Conservation (phyloP, 1,139 yeast species). For the Keqinozyma sinolaborantium region DNA sequence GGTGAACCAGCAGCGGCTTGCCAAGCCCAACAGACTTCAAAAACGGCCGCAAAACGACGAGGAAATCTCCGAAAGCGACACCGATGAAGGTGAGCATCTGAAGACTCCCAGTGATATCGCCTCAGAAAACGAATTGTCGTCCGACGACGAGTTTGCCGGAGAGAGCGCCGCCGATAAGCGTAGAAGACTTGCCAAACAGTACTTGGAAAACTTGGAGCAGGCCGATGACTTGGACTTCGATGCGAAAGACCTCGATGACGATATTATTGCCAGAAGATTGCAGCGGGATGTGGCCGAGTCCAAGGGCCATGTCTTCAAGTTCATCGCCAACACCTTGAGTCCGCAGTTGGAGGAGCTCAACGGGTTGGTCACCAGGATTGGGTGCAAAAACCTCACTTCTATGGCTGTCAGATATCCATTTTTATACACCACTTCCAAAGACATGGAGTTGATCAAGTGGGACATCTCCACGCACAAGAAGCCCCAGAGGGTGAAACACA, state of each 20-base stretch:
- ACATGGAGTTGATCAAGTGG: slow-evolving; percentile 79
- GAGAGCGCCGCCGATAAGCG: slow-evolving; percentile 94
- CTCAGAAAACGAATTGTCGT: slow-evolving; percentile 41
- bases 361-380: slow-evolving; percentile 49
- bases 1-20: slow-evolving; percentile 7
- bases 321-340: slow-evolving; percentile 48
- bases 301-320: slow-evolving; percentile 77
- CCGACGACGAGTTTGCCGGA: slow-evolving; percentile 66
- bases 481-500: slow-evolving; percentile 63
- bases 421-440: slow-evolving; percentile 83
- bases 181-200: slow-evolving; percentile 90
- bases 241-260: slow-evolving; percentile 90
- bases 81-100: slow-evolving; percentile 22
- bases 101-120: not conserved
- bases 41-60: slow-evolving; percentile 24
- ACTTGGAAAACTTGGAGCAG: slow-evolving; percentile 65
- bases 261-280: slow-evolving; percentile 74
- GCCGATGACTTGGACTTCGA: slow-evolving; percentile 62
- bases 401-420: slow-evolving; percentile 52
- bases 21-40: slow-evolving; percentile 1
- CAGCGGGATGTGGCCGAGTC: slow-evolving; percentile 88
- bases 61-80: slow-evolving; percentile 37
- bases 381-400: slow-evolving; percentile 55
- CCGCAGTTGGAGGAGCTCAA: slow-evolving; percentile 39
- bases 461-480: slow-evolving; percentile 33